Base-by-base conservation (phyloP, 495 filamentous ascomycete species). In the Penicillium canariense region DNA sequence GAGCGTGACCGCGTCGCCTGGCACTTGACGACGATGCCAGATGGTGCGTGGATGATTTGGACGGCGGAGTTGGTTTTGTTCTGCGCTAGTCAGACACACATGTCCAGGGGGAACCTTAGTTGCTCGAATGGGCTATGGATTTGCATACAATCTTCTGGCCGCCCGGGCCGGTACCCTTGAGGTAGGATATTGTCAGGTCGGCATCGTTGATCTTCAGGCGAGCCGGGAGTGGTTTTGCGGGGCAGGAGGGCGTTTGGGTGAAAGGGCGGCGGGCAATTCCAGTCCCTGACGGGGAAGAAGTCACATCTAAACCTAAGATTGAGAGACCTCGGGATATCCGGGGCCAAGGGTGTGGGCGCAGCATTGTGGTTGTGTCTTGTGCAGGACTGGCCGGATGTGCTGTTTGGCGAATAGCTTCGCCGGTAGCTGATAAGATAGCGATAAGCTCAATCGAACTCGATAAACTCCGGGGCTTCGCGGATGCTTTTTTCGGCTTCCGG, bases 51-150 rank as follows among this genome's bases (percentile, higher is more conserved):
- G 52, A 84, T 92, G 23, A 98, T 79, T 65, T 98, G 95, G 34
- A 97, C 94, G 42, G 94, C 94, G 8, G 90, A 97, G 58, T 84
- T 86, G 20, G 94, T 97, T 86, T 98, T 98, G 75, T 98, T 98
- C 88, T 92, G 10, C 10, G 27, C 4, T 25, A 26, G 46, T 34
- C 31, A 31, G n/a, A n/a, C n/a, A n/a, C n/a, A n/a, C n/a, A n/a
- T n/a, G n/a, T n/a, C n/a, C n/a, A n/a, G n/a, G n/a, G n/a, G n/a
- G n/a, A n/a, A n/a, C n/a, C n/a, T n/a, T n/a, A n/a, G n/a, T n/a
- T n/a, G n/a, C n/a, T n/a, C n/a, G n/a, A n/a, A 25, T 34, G 9
- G 31, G 8, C 31, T 34, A 4, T 7, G 15, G 14, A 40, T 3
- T 1, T 40, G 23, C 68, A 11, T 60, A 80, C 67, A 71, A 97